Base-by-base conservation (phyloP, 2,329 filamentous ascomycete species). In the Exophiala xenobiotica region DNA sequence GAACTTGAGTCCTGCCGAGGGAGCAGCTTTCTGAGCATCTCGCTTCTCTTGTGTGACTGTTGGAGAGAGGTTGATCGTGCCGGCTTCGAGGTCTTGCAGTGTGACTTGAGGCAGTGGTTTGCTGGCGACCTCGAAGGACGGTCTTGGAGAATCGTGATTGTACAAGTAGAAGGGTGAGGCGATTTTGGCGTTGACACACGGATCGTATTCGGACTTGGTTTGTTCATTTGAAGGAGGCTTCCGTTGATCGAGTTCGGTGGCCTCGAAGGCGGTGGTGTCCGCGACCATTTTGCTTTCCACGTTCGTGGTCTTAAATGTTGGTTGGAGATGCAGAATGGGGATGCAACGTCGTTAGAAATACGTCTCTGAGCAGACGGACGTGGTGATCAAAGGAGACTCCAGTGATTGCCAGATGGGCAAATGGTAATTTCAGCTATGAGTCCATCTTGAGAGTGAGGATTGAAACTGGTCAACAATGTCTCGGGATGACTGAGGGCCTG, bases 91-190 rank as follows among this genome's bases (percentile, higher is more conserved):
- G 27, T 71, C 68, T 14, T 63, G 61, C 18, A 65, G 22, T 16
- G 27, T 57, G 45, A 56, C 58, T 22, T 48, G 31, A 14, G 51
- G 48, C 22, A 16, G 37, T 54, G 58, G 23, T 54, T 55, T 53
- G 58, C 53, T 39, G 31, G 5, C 18, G 20, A 49, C 43, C 38
- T 67, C 65, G 38, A 64, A 55, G 14, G 65, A 67, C 4, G 63
- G 58, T 41, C 63, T 62, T 18, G 66, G 64, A 18, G 59, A 64
- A 20, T 68, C 67, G 62, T 74, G 70, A 20, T 65, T 66, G 55
- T 65, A 65, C 56, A 74, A 72, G 57, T 74, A 74, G 60, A 74
- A 74, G 1, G 72, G 70, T 1, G 71, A 74, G 49, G 58, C 69
- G 11, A 70, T 68, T 52, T 72, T 72, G 50, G 70, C 70, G 31